Evolutionary conservation across 2,329 filamentous ascomycete genomes (phyloP), one percentile per base, ranked within the genome.

Genomic region (Colletotrichum liaoningense): DNA sequence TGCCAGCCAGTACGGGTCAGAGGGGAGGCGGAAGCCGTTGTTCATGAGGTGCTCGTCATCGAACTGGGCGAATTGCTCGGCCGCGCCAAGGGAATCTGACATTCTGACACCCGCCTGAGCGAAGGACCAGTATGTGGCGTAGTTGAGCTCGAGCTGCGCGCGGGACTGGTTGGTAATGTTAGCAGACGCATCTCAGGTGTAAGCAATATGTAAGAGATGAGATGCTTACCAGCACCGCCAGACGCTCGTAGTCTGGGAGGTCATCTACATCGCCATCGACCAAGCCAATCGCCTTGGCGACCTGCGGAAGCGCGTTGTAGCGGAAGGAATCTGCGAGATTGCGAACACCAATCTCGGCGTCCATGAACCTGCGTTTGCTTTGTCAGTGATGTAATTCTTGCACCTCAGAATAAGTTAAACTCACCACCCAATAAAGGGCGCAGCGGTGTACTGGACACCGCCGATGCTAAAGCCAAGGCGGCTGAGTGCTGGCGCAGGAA

Each of bases 1-100:
- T 8, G 71, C 67, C 1, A 73, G 60, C 71, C 71, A 73, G 60
- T 73, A 73, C 0, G 71, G 71, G n/a, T 73, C 71, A 11, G 71
- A 73, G 19, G 71, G 71, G 4, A 73, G 71, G 14, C 71, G 71
- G 38, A 73, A 73, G 35, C 71, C 71, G 56, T 73, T 73, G 35
- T 71, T 73, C 71, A 73, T 71, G 42, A 73, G 67, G 22, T 73
- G 71, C 67, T 73, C 71, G 56, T 73, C 71, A 30, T 73, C 71
- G 30, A 73, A 73, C 55, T 73, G 71, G 11, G 71, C 38, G 33
- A 73, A 73, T 5, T 73, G 71, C 24, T 73, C 71, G 26, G 71
- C 67, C 28, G 71, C 71, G 49, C 71, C 71, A 19, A 73, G 71
- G 7, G 71, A 73, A 55, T 73, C 71, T 22, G 71, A 73, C 67